phyloP scores from a whole-genome alignment of 139 green algal genomes.

The Coccomyxa sp. region DNA sequence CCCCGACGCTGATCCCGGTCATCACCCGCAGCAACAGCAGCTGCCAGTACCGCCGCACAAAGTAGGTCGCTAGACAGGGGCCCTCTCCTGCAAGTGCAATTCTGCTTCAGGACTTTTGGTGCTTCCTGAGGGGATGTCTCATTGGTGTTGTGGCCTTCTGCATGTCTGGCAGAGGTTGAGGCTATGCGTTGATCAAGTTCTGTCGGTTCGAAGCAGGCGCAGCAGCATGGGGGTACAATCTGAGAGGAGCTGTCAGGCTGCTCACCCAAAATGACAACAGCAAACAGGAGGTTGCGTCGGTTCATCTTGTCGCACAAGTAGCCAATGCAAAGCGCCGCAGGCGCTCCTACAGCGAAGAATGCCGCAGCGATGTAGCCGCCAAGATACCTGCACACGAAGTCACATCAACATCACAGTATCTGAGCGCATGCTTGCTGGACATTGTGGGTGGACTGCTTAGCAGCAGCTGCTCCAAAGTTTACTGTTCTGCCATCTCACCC shows the following conservation, averaged over 20 bases:
- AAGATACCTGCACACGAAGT: conserved; percentile 33
- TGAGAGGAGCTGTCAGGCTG: too few relatives aligned
- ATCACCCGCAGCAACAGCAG: conserved; percentile 74
- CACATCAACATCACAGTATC: not conserved
- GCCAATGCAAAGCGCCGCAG: conserved; percentile 66
- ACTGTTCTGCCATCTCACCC: too few relatives aligned
- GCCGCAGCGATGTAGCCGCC: conserved; percentile 67
- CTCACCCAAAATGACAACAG: conserved; percentile 63
- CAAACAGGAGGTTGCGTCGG: conserved; percentile 63
- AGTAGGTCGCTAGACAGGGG: conserved; percentile 70
- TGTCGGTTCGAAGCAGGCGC: too few relatives aligned
- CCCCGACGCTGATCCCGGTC: conserved; percentile 80
- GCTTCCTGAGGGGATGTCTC: not conserved
- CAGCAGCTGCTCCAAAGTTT: too few relatives aligned
- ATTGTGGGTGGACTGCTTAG: not conserved
- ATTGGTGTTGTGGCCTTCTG: too few relatives aligned
- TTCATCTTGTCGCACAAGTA: conserved; percentile 63
- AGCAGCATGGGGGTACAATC: too few relatives aligned
- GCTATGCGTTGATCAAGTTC: too few relatives aligned
- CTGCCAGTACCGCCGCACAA: conserved; percentile 74
- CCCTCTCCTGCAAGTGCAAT: conserved; percentile 53
- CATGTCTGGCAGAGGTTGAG: too few relatives aligned
- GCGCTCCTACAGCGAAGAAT: conserved; percentile 82
- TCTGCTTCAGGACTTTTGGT: too few relatives aligned
- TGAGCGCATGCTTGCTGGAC: not conserved